A percentile compares a stretch with the other conserved stretches of the same genome.
Conservation (phyloP, 495 filamentous ascomycete species). For the Penicillium paradoxum region DNA sequence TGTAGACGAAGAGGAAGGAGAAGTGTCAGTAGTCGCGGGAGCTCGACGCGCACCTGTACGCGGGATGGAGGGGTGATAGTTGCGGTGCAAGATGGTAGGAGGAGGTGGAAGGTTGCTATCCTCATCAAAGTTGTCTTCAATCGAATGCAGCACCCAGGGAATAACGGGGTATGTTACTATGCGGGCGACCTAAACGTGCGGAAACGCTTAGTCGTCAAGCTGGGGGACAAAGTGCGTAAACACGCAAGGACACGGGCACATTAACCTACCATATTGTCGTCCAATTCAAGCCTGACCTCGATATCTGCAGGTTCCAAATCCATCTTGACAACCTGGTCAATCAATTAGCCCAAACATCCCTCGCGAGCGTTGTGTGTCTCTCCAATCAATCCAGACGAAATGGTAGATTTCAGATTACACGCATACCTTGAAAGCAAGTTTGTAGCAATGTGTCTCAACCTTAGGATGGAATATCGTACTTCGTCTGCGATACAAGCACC, state of each 20-base stretch:
- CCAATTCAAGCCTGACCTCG: background rate
- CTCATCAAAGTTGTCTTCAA: background rate
- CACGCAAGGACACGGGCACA: background rate
- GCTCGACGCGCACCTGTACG: background rate
- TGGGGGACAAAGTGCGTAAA: background rate
- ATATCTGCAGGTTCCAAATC: background rate
- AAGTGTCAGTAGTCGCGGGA: background rate
- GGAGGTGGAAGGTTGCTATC: background rate
- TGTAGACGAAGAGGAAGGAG: background rate
- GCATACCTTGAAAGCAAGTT: background rate
- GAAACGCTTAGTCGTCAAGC: background rate
- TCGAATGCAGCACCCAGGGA: background rate
- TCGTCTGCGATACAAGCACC: background rate
- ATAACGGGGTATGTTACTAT: background rate
- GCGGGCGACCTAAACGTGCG: background rate
- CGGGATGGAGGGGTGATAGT: background rate
- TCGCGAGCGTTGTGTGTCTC: background rate
- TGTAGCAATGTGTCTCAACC: background rate
- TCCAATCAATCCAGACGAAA: background rate
- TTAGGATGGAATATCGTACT: background rate
- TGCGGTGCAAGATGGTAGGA: background rate
- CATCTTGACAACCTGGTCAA: background rate
- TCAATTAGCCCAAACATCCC: background rate
- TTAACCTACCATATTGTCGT: background rate
- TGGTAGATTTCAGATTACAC: background rate